Evolutionary conservation across 2,329 filamentous ascomycete genomes (phyloP).

Genomic region (Fusarium kyushuense): DNA sequence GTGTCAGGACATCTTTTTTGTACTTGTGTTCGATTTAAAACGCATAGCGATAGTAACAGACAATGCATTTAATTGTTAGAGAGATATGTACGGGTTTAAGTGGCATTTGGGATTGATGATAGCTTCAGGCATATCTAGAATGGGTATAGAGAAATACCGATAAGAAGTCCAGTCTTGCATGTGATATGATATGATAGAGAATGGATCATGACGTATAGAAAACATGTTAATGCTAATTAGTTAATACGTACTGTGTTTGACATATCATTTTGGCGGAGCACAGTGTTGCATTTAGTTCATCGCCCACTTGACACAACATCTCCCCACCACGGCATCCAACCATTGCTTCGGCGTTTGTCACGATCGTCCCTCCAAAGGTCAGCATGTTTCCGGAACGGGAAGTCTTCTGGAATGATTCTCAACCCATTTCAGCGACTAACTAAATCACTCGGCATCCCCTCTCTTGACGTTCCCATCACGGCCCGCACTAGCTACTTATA

Average conservation of each 20-base stretch:
- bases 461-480: not conserved
- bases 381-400: conserved; percentile 43
- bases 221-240: not conserved
- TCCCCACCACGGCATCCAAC: conserved; percentile 48
- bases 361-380: conserved; percentile 45
- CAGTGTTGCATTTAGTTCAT: conserved; percentile 12
- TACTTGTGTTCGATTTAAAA: conserved; percentile 12
- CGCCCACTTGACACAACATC: conserved; percentile 10
- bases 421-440: conserved; percentile 36
- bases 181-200: conserved; percentile 23
- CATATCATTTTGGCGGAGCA: rapidly evolving
- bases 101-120: not conserved
- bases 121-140: not conserved
- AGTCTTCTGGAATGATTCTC: conserved; percentile 46
- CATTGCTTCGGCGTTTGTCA: conserved; percentile 50
- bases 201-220: conserved; percentile 32
- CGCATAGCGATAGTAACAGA: conserved; percentile 32
- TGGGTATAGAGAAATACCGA: not conserved
- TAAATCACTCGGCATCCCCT: conserved; percentile 14
- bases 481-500: conserved; percentile 40
- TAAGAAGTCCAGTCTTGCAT: not conserved
- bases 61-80: conserved; percentile 8
- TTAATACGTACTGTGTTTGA: conserved; percentile 4
- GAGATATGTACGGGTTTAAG: not conserved
- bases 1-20: not conserved